These are phyloP conservation scores for Fragaria ananassa DNA, from an alignment of 306 rosid genomes.

Conservation along the genomic window DNA sequence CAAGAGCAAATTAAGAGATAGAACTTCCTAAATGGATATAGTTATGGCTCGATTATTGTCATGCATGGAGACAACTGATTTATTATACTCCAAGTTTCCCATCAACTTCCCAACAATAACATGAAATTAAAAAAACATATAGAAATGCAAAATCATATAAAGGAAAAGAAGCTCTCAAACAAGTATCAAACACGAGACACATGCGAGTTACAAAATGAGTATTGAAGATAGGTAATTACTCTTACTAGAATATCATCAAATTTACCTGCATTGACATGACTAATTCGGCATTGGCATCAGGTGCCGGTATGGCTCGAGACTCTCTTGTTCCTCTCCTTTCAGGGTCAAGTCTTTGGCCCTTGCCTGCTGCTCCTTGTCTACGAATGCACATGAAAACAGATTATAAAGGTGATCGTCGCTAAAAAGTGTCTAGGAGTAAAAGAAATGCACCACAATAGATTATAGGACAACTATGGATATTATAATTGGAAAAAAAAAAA, in stretches of 20 bases:
- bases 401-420: background rate
- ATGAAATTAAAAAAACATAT: background rate
- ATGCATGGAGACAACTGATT: background rate
- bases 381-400: constrained; percentile 25
- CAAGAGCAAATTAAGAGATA: too few relatives aligned
- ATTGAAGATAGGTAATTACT: background rate
- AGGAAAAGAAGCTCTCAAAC: background rate
- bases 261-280: constrained; percentile 87
- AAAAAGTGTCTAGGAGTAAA: background rate
- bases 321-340: constrained; percentile 78
- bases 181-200: background rate
- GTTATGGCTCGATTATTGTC: too few relatives aligned
- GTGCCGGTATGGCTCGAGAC: constrained; percentile 93
- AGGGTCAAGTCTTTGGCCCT: constrained; percentile 70
- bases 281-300: constrained; percentile 98
- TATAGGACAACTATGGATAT: background rate
- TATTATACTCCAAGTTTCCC: background rate
- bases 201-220: constrained; percentile 1
- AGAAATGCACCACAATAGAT: background rate
- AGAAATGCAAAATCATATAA: background rate
- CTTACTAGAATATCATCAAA: constrained; percentile 3
- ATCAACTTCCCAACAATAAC: constrained; percentile 3
- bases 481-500: background rate
- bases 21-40: too few relatives aligned
- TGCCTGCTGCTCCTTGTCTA: constrained; percentile 89